Base-by-base conservation (phyloP, 2,329 filamentous ascomycete species). In the Fusarium penzigii region DNA sequence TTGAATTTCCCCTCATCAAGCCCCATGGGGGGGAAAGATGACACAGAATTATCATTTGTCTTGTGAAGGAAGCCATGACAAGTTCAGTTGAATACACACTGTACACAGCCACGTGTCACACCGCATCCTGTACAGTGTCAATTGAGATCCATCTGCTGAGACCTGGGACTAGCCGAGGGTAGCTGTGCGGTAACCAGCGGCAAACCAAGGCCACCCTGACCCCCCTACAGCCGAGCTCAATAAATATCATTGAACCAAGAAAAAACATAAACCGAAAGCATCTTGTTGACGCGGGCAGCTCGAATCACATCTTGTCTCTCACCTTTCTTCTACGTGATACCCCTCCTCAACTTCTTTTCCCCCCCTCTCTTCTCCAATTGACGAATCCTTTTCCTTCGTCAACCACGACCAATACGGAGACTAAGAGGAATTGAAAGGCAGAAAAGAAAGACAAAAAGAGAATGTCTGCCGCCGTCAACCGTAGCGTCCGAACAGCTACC, bases 391-490 rank as follows among this genome's bases (percentile, higher is more conserved):
- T 57, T 59, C 53, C 57, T 58, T 44, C 12, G 45, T 34, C 29
- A 14, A 40, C 4, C 20, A 25, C 20, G 7, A 25, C 20, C 20
- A 25, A 25, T 11, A 29, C 42, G 42, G 12, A 57, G 53, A 55
- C 53, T 47, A 54, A 55, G 56, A 42, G 14, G 39, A 42, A 25
- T 25, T 11, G 25, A 14, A 5, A 17, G 39, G 16, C 14, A 45
- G 32, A 38, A 32, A 44, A 20, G 32, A 40, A n/a, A 16, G 7
- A 39, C 6, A 14, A 41, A 49, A 36, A 14, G 10, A 36, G 32
- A 36, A 83, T 83, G 80, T 82, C 80, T 70, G 76, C 77, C 68
- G 76, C 77, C 68, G 75, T 79, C 71, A 76, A 75, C 66, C 78
- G 80, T 65, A 77, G 76, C 69, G 70, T 84, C 63, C 77, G 79